Base-by-base conservation (phyloP, 2,329 filamentous ascomycete species). In the Diaporthe humulicola region DNA sequence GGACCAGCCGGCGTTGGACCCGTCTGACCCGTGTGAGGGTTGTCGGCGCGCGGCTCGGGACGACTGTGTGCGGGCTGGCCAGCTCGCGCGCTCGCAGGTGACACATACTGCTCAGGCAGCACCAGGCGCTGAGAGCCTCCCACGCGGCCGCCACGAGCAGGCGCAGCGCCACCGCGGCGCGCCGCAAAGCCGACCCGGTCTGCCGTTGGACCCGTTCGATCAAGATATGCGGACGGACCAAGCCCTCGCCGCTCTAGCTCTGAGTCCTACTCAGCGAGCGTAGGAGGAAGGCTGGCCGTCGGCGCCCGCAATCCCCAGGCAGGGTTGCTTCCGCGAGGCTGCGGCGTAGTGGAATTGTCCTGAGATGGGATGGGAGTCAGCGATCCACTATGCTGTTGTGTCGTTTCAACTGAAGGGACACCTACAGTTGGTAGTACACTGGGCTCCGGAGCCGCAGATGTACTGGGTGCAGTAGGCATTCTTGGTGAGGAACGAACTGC, bases 241-340 rank as follows among this genome's bases (percentile, higher is more conserved):
- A 52, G 12, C 1, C 64, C 30, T 33, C 45, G 30, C 33, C 22
- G 42, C 64, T 38, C 42, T 22, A 52, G 64, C 42, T 67, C 22
- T 15, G 45, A 52, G 64, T 52, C 64, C 64, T 67, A 52, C 45
- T 38, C 64, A 48, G 45, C 33, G 8, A 50, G 30, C 30, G 45
- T 67, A 19, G 42, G 42, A n/a, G 45, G 45, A 30, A n/a, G 45
- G 12, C 15, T n/a, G 45, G 22, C 15, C 5, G 30, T 52, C 45
- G 64, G 64, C 2, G 14, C 30, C 28, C 30, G 30, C 22, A 67
- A 19, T 28, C 33, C 64, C 1, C 6, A 3, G 45, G n/a, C 19
- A 19, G 45, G 22, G n/a, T 67, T 67, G 30, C 14, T 28, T 25
- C 42, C 30, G 12, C 7, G 45, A 15, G 22, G 12, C 22, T 50